Conservation (phyloP, 306 rosid genomes). For the Crataegus laevigata region DNA sequence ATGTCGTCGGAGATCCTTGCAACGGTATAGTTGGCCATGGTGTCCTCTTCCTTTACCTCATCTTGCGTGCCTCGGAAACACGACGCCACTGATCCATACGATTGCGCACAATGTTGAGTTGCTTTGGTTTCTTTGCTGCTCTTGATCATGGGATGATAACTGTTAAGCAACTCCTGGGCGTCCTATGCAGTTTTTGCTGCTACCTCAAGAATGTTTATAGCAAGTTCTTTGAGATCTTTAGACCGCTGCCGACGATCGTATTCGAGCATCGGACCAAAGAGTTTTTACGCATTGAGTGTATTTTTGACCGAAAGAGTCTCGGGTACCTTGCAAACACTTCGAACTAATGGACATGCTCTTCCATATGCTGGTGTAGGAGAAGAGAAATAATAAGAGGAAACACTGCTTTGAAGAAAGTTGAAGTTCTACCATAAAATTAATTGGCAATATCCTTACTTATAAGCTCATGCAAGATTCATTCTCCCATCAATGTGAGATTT, state of each 20-base stretch:
- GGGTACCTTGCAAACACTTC: not conserved
- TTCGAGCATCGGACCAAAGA: not conserved
- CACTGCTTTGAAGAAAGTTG: no score
- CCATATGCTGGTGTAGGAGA: not conserved
- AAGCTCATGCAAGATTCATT: no score
- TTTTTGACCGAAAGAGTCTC: not conserved
- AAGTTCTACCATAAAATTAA: no score
- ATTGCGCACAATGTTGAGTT: not conserved
- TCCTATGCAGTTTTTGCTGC: not conserved
- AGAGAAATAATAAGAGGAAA: not conserved
- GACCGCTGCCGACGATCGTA: not conserved
- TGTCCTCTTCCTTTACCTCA: not conserved
- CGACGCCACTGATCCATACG: not conserved
- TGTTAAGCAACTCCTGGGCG: not conserved
- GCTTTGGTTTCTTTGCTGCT: not conserved
- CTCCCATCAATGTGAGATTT: no score
- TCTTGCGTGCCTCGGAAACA: not conserved
- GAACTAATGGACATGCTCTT: not conserved
- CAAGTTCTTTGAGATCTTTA: not conserved
- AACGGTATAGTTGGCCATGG: not conserved
- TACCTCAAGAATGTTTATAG: not conserved
- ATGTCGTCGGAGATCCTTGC: not conserved
- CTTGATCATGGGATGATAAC: not conserved
- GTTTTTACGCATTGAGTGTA: not conserved
- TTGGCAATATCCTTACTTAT: no score